Conservation (phyloP, 2,329 filamentous ascomycete species). For the Tolypocladium sp. region DNA sequence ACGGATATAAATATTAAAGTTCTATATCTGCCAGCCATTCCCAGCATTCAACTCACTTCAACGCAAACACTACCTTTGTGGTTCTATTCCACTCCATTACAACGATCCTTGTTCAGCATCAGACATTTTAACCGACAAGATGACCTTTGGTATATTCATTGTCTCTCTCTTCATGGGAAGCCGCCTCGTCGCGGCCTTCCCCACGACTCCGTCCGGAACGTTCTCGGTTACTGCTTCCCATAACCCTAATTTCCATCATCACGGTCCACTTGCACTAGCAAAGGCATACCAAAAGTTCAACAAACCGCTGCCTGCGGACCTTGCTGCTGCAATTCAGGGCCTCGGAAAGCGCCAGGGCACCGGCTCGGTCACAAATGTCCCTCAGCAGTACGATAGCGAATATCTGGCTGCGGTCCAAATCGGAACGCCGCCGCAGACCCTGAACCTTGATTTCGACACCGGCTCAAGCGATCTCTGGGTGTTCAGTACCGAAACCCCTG, state of each 20-base stretch:
- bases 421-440: conserved; percentile 10
- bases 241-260: not conserved
- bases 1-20: not conserved
- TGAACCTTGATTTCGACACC: conserved; percentile 12
- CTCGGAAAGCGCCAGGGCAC: not conserved
- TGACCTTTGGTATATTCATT: not conserved
- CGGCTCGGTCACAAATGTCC: conserved; percentile 5
- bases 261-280: not conserved
- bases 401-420: conserved; percentile 10
- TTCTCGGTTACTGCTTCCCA: not conserved
- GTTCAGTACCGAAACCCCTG: conserved; percentile 33
- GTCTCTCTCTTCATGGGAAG: not conserved
- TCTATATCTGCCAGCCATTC: too few species aligned
- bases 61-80: not conserved
- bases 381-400: conserved; percentile 4
- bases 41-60: not conserved
- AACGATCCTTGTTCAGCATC: not conserved
- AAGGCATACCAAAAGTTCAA: not conserved
- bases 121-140: not conserved
- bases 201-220: not conserved
- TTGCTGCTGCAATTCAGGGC: not conserved
- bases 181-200: not conserved
- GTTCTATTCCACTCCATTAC: not conserved
- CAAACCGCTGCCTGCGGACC: not conserved
- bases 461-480: conserved; percentile 18